phyloP scores from a whole-genome alignment of 2,329 filamentous ascomycete species.

The Xylariaceae sp. region DNA sequence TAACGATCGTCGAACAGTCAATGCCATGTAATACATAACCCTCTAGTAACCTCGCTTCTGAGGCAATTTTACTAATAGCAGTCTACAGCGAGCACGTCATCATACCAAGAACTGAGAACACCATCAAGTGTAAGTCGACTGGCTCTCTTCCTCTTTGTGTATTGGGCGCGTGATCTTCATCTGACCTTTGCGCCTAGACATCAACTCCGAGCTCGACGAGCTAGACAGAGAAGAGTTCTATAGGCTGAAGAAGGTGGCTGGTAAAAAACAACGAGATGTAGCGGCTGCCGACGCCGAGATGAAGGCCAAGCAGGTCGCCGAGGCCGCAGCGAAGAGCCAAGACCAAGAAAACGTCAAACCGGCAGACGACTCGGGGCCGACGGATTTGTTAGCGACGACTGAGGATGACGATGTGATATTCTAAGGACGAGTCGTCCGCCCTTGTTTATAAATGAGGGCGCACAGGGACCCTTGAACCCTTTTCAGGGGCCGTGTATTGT shows the following conservation, averaged over 20 bases:
- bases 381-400: conserved; percentile 66
- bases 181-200: conserved; percentile 50
- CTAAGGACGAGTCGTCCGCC: conserved; percentile 34
- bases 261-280: conserved; percentile 74
- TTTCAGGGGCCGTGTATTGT: conserved; percentile 11
- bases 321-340: conserved; percentile 23
- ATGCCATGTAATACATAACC: conserved; percentile 64
- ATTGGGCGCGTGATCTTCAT: background rate
- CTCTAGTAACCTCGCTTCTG: background rate
- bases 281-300: conserved; percentile 69
- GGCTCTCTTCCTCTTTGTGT: background rate
- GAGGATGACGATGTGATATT: conserved; percentile 87
- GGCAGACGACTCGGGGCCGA: conserved; percentile 39
- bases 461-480: background rate
- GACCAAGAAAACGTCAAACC: conserved; percentile 37
- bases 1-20: conserved; percentile 53
- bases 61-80: conserved; percentile 20
- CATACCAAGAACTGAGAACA: conserved; percentile 96
- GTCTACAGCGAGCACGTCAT: conserved; percentile 74
- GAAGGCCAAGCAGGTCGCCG: conserved; percentile 61
- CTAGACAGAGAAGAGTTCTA: conserved; percentile 98
- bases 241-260: conserved; percentile 87
- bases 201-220: conserved; percentile 97
- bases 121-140: conserved; percentile 75
- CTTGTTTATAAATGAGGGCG: background rate